Evolutionary conservation across 2,329 filamentous ascomycete species (phyloP).

Genomic region (Aureobasidium sp.): DNA sequence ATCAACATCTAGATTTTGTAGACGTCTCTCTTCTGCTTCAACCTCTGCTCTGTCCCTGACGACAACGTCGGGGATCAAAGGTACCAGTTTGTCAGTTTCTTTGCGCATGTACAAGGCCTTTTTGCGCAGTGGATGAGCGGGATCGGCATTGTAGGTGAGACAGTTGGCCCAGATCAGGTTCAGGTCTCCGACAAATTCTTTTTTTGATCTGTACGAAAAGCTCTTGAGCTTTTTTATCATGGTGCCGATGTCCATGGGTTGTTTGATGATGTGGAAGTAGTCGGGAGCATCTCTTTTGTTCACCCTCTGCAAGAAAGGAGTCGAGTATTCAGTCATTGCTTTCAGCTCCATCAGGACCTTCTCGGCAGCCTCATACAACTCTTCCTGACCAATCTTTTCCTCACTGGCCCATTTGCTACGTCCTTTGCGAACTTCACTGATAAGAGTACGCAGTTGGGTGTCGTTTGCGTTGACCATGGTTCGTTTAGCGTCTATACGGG

Average conservation of each 20-base stretch:
- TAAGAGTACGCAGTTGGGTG: constrained; percentile 80
- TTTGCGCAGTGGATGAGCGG: constrained; percentile 76
- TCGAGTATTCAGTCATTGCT: constrained; percentile 93
- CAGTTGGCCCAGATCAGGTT: constrained; percentile 97
- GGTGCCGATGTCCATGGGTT: constrained; percentile 92
- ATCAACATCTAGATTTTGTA: constrained; percentile 73
- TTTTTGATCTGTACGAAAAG: constrained; percentile 55
- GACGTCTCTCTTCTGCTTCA: constrained; percentile 62
- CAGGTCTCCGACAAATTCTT: constrained; percentile 87
- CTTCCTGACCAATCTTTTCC: constrained; percentile 94
- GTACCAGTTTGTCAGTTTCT: constrained; percentile 92
- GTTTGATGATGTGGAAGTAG: constrained; percentile 89
- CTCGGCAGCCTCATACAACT: constrained; percentile 91
- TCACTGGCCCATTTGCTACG: constrained; percentile 98
- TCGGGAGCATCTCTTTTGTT: constrained; percentile 96
- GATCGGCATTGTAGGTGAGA: constrained; percentile 87
- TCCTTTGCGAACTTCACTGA: constrained; percentile 97
- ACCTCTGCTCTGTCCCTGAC: constrained; percentile 90
- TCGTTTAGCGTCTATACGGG: constrained; percentile 87
- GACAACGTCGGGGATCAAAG: constrained; percentile 84
- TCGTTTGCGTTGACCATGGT: constrained; percentile 86
- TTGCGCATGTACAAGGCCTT: constrained; percentile 96
- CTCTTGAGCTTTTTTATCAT: constrained; percentile 97
- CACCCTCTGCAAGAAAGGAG: constrained; percentile 87
- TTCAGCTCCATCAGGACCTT: constrained; percentile 97